Conservation (phyloP, 1,139 yeast species). For the Meyerozyma smithsonii region DNA sequence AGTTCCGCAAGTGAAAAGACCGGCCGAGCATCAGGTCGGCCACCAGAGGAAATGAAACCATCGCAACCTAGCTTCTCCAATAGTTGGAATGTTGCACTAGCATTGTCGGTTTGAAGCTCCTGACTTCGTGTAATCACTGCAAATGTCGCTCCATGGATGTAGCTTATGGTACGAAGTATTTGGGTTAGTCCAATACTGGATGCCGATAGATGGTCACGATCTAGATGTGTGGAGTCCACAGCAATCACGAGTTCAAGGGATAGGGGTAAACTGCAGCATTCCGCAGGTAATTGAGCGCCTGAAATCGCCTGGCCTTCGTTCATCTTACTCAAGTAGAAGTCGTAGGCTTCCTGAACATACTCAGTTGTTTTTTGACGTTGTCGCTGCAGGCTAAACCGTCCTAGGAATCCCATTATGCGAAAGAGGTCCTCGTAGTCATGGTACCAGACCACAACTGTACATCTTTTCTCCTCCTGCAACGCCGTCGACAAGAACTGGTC, state of each 20-base stretch:
- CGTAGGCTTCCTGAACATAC: background rate
- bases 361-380: background rate
- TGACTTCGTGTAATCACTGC: background rate
- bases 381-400: background rate
- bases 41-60: background rate
- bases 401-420: background rate
- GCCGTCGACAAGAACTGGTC: background rate
- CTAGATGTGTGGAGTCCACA: background rate
- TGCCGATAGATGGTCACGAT: slow-evolving; percentile 1
- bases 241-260: background rate
- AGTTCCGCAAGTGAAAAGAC: background rate
- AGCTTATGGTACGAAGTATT: background rate
- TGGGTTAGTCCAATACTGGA: background rate
- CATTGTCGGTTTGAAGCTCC: background rate
- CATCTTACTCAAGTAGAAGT: background rate
- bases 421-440: background rate
- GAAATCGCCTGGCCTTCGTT: background rate
- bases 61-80: background rate
- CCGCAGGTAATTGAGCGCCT: background rate
- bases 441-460: slow-evolving; percentile 3
- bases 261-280: background rate
- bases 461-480: background rate
- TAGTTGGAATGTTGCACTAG: background rate
- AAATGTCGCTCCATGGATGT: background rate
- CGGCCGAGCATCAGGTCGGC: background rate